A percentile compares a stretch with the other conserved stretches of the same genome.
phyloP scores from a whole-genome alignment of 148 eudicot genomes.

The Limonium bicolor region DNA sequence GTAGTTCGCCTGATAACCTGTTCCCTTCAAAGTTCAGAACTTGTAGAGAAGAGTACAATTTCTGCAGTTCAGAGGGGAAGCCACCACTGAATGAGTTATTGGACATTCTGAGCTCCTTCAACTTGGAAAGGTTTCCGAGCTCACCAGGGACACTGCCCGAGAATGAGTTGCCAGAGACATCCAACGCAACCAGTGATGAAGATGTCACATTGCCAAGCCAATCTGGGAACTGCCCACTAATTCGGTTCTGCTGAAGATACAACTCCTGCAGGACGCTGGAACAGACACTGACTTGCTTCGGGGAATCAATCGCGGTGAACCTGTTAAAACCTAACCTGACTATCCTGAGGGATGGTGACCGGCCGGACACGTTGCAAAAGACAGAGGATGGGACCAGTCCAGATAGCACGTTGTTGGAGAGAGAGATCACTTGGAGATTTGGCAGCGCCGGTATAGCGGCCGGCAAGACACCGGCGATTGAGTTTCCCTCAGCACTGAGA shows the following conservation, averaged over 20 bases:
- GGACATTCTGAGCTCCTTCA: constrained; percentile 41
- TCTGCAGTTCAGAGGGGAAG: constrained; percentile 36
- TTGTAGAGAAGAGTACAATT: constrained; percentile 15
- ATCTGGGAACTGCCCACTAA: constrained; percentile 31
- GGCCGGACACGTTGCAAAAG: constrained; percentile 28
- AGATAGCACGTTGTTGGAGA: constrained; percentile 33
- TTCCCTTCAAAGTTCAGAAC: constrained; percentile 54
- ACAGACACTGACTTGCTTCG: constrained; percentile 14
- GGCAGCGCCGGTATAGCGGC: constrained; percentile 27
- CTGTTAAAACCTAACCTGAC: constrained; percentile 42
- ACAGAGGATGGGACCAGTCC: constrained; percentile 38
- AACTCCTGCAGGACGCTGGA: constrained; percentile 25
- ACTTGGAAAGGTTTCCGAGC: constrained; percentile 22
- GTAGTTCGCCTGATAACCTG: constrained; percentile 32
- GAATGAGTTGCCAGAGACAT: constrained; percentile 41
- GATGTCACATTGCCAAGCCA: constrained; percentile 29
- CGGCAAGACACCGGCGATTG: constrained; percentile 43
- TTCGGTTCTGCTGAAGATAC: constrained; percentile 37
- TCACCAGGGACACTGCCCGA: constrained; percentile 29
- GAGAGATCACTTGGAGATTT: constrained; percentile 40
- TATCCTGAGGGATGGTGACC: constrained; percentile 19
- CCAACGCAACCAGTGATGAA: constrained; percentile 20
- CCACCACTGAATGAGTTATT: constrained; percentile 48
- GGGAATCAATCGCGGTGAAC: constrained; percentile 21
- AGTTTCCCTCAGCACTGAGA: constrained; percentile 39